Base-by-base conservation (phyloP, 2,329 filamentous ascomycete species). In the Leptodontidium sp. region DNA sequence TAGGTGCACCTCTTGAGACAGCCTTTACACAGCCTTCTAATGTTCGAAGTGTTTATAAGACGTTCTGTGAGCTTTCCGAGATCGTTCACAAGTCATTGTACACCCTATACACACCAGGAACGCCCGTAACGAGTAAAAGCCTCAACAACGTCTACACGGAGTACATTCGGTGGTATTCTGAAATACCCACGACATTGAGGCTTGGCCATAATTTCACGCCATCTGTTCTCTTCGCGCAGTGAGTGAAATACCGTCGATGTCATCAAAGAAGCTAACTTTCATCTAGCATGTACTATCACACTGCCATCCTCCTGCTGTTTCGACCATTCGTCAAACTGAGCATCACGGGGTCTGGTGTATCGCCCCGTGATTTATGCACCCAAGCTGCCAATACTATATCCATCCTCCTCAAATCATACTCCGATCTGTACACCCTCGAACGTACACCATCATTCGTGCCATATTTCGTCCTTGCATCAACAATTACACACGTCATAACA, bases 211-310 rank as follows among this genome's bases (percentile, higher is more conserved):
- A 90, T 72, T 91, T 91, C 64, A 90, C 91, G 2, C 91, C 91
- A 12, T 89, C 92, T 57, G 90, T 93, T 45, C 80, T 94, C 24
- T 90, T 92, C 70, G 86, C 91, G 47, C 91, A 93, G 91, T 93
- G 82, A 83, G 91, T 84, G 29, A 32, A 14, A 6, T n/a, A 24
- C 9, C 17, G 17, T 32, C 7, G 15, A 43, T 47, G 8, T 50
- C 26, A n/a, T 7, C 32, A 24, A 21, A 21, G 1, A 11, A 61
- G 59, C 68, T 69, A 38, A 69, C 8, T n/a, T 62, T 8, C 11
- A 14, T 6, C 6, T 68, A 90, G 88, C 77, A 90, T 92, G 89
- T 88, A 91, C 71, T 91, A 91, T 75, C 86, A 92, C 75, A 90
- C 89, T 70, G 86, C 88, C 38, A 90, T 90, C n/a, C 79, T 91